A percentile compares a stretch with the other conserved stretches of the same genome.
These are phyloP conservation scores for Ustilago esculenta DNA, from an alignment of 1,284 basidiomycete genomes.

Conservation along the genomic window DNA sequence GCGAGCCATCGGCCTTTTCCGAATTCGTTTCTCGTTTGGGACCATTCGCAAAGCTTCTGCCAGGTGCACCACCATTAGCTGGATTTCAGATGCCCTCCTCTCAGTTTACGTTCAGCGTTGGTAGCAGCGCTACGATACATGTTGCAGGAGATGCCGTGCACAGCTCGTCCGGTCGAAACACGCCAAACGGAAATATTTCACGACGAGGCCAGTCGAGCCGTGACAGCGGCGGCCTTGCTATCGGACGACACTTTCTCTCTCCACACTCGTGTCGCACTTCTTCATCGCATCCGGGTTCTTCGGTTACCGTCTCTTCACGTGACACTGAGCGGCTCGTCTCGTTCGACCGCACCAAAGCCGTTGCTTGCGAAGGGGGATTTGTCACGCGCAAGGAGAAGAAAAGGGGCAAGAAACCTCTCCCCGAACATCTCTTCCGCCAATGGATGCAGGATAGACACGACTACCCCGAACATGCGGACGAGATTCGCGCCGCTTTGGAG, in stretches of 20 bases:
- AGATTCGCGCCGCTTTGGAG: conserved; percentile 21
- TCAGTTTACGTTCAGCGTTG: conserved; percentile 48
- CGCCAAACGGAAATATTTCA: conserved; percentile 4
- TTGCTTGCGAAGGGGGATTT: conserved; percentile 18
- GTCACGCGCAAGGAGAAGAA: conserved; percentile 32
- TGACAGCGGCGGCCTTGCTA: conserved; percentile 7
- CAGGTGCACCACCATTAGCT: conserved; percentile 26
- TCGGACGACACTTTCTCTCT: conserved; percentile 17
- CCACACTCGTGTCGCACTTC: conserved; percentile 9
- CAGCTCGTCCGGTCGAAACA: conserved; percentile 8
- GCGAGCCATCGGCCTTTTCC: conserved; percentile 79
- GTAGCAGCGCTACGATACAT: conserved; percentile 40
- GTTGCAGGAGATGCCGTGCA: conserved; percentile 17
- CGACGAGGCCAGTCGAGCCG: conserved; percentile 6
- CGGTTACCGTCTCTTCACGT: not conserved
- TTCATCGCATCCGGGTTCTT: conserved; percentile 7
- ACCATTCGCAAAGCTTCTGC: conserved; percentile 74
- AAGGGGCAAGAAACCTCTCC: conserved; percentile 21
- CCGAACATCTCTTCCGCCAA: conserved; percentile 28
- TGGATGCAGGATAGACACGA: conserved; percentile 20
- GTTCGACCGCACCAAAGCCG: conserved; percentile 22
- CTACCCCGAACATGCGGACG: conserved; percentile 15
- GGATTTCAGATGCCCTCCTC: conserved; percentile 27
- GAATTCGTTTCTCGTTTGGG: conserved; percentile 75
- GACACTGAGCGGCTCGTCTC: conserved; percentile 6